phyloP scores from a whole-genome alignment of 495 filamentous ascomycete species.

The Xylaria castorea region DNA sequence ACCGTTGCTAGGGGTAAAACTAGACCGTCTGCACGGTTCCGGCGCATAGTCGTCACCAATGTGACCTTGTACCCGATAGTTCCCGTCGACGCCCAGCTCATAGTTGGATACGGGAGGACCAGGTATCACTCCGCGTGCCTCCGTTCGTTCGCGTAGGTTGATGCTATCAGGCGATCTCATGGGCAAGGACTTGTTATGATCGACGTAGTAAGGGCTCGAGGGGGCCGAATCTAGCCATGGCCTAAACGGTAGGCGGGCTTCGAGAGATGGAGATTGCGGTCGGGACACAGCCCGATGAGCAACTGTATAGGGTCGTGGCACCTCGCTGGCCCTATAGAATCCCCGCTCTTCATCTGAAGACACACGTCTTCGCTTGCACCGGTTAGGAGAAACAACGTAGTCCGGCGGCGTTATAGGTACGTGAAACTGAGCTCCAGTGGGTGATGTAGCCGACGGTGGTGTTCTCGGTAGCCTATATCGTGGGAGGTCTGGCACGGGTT shows the following conservation, averaged over 20 bases:
- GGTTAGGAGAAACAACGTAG: slow-evolving; percentile 47
- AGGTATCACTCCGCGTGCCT: slow-evolving; percentile 41
- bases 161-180: slow-evolving; percentile 34
- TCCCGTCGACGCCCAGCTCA: slow-evolving; percentile 30
- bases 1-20: slow-evolving; percentile 30
- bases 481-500: slow-evolving; percentile 35
- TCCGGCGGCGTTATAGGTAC: slow-evolving; percentile 40
- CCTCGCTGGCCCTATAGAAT: slow-evolving; percentile 35
- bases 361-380: slow-evolving; percentile 46
- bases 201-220: slow-evolving; percentile 39
- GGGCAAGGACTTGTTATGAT: slow-evolving; percentile 26
- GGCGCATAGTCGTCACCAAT: slow-evolving; percentile 33
- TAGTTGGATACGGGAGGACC: slow-evolving; percentile 42
- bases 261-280: slow-evolving; percentile 35
- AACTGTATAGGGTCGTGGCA: slow-evolving; percentile 45
- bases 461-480: slow-evolving; percentile 33
- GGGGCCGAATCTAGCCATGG: slow-evolving; percentile 40
- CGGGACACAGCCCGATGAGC: slow-evolving; percentile 33
- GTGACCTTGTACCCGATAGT: slow-evolving; percentile 32
- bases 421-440: slow-evolving; percentile 29
- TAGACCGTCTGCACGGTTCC: slow-evolving; percentile 36
- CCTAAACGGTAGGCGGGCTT: slow-evolving; percentile 33
- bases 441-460: slow-evolving; percentile 35
- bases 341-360: slow-evolving; percentile 42
- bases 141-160: slow-evolving; percentile 34